Evolutionary conservation across 148 eudicot species (phyloP), one percentile per base, ranked within the genome.

Genomic region (Chenopodium quinoa): DNA sequence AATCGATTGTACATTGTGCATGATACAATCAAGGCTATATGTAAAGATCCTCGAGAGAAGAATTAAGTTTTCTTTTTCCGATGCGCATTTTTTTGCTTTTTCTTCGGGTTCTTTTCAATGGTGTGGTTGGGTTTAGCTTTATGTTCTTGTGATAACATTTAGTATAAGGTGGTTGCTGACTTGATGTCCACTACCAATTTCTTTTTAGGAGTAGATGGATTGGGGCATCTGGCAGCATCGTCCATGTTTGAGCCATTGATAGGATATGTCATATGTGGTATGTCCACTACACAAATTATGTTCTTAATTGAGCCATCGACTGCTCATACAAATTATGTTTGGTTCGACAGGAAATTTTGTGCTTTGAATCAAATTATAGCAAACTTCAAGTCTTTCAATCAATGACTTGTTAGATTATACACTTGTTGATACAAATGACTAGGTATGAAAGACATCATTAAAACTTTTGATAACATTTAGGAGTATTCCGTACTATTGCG

Each of bases 81-180:
- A 13, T 46, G 77, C 9, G 44, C 77, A 27, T 62, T 80, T 56
- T 56, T 56, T 71, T 69, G 44, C 44, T 23, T 71, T 4, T 78
- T 32, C 16, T 50, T 74, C 4, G 40, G 25, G 37, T 27, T 58
- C 23, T 68, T 20, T 76, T 48, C 8, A 9, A 47, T 62, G 68
- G 50, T 29, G 31, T 23, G 23, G 73, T 25, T 56, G 62, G 56
- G 12, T 73, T 72, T 62, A 40, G 79, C 70, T 75, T 52, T 81
- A 32, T 29, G 48, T 64, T 29, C 62, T 14, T 11, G 66, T 74
- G 79, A 64, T 62, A 37, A 27, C 12, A 46, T 71, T 19, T 54
- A 9, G 12, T 72, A 67, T 32, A 34, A 31, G 17, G 79, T 76
- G 84, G 56, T 68, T 76, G 84, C 19, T 66, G 54, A 10, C 46